Evolutionary conservation across 2,329 filamentous ascomycete species (phyloP).

Genomic region (Alternaria sp.): DNA sequence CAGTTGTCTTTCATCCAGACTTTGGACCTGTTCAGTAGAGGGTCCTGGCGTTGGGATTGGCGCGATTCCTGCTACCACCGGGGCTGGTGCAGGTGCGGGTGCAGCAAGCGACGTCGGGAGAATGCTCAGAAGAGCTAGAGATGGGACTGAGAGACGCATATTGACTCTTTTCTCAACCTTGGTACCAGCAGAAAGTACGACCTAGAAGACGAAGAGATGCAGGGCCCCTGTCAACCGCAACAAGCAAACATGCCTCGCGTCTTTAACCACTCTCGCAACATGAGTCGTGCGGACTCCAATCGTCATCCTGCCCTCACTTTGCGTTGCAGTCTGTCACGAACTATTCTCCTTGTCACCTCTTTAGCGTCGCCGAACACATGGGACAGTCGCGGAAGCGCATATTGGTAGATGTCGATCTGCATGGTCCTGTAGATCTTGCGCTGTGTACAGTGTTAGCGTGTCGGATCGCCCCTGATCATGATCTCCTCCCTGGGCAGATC

Average conservation of each 20-base stretch:
- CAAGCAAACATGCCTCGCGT: neutral
- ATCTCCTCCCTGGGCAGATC: neutral
- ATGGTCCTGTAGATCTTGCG: neutral
- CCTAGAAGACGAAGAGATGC: neutral
- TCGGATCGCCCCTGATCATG: neutral
- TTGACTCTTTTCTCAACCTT: neutral
- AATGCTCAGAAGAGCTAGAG: conserved; percentile 23
- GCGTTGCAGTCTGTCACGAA: neutral
- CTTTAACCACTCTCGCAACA: conserved; percentile 3
- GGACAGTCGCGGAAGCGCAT: neutral
- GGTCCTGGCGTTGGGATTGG: conserved; percentile 5
- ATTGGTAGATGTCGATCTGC: conserved; percentile 8
- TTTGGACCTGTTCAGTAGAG: neutral
- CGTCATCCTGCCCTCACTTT: neutral
- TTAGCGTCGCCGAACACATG: conserved; percentile 3
- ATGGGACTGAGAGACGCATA: conserved; percentile 20
- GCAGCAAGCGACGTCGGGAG: conserved; percentile 17
- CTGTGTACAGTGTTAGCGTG: neutral
- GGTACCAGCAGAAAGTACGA: neutral
- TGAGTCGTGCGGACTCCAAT: conserved; percentile 10
- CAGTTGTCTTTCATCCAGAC: conserved; percentile 25
- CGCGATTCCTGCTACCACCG: conserved; percentile 1
- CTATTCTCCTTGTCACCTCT: neutral
- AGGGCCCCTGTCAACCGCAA: neutral
- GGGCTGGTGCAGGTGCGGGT: conserved; percentile 11